A percentile compares a stretch with the other conserved stretches of the same genome.
phyloP scores from a whole-genome alignment of 805 yeast species.

The Lipomyces kockii region DNA sequence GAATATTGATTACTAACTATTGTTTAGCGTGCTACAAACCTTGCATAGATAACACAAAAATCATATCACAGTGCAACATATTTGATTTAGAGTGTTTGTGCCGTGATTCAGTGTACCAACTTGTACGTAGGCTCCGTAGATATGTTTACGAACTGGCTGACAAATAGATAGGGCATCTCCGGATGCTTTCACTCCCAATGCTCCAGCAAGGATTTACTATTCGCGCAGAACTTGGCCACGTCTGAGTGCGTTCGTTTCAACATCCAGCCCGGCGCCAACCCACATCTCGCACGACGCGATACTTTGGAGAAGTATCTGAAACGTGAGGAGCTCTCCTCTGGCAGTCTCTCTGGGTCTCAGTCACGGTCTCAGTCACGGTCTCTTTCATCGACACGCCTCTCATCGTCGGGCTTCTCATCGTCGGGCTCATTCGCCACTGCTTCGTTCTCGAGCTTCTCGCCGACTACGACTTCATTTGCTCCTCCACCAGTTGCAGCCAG shows the following conservation, averaged over 20 bases:
- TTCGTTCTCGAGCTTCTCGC: conserved; percentile 12
- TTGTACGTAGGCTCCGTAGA: neutral
- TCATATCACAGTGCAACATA: conserved; percentile 28
- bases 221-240: conserved; percentile 34
- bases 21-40: conserved; percentile 31
- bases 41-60: conserved; percentile 34
- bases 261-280: conserved; percentile 35
- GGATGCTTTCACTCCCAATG: conserved; percentile 36
- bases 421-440: neutral
- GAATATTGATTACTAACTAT: neutral
- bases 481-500: conserved; percentile 19
- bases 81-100: conserved; percentile 29
- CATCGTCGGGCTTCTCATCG: conserved; percentile 2
- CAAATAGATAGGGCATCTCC: conserved; percentile 13
- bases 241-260: conserved; percentile 32
- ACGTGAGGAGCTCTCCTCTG: neutral
- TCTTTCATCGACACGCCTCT: conserved; percentile 14
- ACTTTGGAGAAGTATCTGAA: conserved; percentile 9
- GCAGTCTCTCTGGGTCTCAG: neutral
- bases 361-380: neutral
- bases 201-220: conserved; percentile 27
- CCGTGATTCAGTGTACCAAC: conserved; percentile 32
- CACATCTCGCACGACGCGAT: conserved; percentile 34
- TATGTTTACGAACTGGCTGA: neutral
- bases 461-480: conserved; percentile 6